Percentiles rank a stretch among this genome's conserved stretches.
Conservation (phyloP, 768 basidiomycete species). For the Gloeostereum incarnatum region DNA sequence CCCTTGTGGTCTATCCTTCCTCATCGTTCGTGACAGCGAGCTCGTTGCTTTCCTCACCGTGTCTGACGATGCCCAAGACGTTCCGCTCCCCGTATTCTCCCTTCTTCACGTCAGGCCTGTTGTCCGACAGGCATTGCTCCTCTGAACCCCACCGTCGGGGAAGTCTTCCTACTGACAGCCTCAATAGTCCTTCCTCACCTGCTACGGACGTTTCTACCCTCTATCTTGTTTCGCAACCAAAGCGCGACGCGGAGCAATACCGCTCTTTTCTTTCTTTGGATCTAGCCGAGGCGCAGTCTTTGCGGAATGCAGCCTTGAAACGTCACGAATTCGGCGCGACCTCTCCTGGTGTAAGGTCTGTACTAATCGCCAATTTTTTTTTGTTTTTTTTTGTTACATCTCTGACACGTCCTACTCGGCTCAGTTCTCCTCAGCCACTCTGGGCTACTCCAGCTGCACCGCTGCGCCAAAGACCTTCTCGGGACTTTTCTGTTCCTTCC, state of each 20-base stretch:
- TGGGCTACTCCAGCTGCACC: background rate
- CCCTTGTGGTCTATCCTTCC: too few species aligned
- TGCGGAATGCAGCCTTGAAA: constrained; percentile 25
- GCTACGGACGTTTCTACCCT: constrained; percentile 23
- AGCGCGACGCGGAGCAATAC: constrained; percentile 26
- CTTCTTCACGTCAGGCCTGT: constrained; percentile 56
- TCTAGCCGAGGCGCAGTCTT: constrained; percentile 43
- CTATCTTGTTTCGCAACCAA: constrained; percentile 38
- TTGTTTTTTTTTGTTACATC: background rate
- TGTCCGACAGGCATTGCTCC: constrained; percentile 28
- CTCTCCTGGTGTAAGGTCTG: constrained; percentile 20
- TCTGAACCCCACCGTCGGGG: constrained; percentile 17
- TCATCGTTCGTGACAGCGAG: too few species aligned
- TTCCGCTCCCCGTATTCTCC: constrained; percentile 50
- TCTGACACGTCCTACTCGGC: constrained; percentile 7
- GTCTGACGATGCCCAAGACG: constrained; percentile 28
- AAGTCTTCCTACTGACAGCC: constrained; percentile 27
- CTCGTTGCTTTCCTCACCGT: constrained; percentile 16
- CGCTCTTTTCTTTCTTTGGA: constrained; percentile 66
- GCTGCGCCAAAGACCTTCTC: constrained; percentile 17
- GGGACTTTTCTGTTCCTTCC: constrained; percentile 40
- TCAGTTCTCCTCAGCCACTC: background rate
- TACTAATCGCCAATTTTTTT: constrained; percentile 7
- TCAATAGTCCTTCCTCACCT: constrained; percentile 9
- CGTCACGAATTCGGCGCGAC: constrained; percentile 18